Percentiles rank a stretch among this genome's conserved stretches.
These are phyloP conservation scores for Diaporthe aspalathi DNA, from an alignment of 2,329 filamentous ascomycete genomes.

Conservation along the genomic window DNA sequence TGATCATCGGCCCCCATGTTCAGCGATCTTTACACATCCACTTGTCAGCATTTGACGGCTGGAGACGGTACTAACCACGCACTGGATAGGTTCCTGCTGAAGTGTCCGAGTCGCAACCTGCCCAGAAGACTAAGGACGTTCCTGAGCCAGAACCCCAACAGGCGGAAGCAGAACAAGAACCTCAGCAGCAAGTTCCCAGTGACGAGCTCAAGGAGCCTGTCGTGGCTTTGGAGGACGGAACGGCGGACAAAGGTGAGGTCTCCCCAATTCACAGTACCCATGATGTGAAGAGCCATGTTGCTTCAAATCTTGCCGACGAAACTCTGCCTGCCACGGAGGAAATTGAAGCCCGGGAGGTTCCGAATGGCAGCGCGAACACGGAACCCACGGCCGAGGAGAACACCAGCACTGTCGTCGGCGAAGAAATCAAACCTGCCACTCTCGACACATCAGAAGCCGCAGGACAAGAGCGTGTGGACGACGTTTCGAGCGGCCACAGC, in stretches of 20 bases:
- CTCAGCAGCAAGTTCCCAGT: not conserved
- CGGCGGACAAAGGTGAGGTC: slow-evolving; percentile 38
- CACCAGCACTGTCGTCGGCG: not conserved
- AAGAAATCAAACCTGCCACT: slow-evolving; percentile 11
- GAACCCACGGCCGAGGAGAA: not conserved
- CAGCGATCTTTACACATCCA: not conserved
- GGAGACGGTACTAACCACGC: not conserved
- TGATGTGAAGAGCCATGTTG: slow-evolving; percentile 38
- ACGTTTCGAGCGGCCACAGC: not conserved
- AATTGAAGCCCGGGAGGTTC: slow-evolving; percentile 21
- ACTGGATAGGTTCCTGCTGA: slow-evolving; percentile 1
- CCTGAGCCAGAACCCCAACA: slow-evolving; percentile 9
- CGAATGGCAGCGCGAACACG: slow-evolving; percentile 27
- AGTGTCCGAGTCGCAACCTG: slow-evolving; percentile 4
- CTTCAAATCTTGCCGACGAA: slow-evolving; percentile 39
- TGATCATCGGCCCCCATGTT: not conserved
- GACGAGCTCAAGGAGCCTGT: slow-evolving; percentile 21
- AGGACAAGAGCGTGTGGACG: not conserved
- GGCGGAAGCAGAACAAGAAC: not conserved
- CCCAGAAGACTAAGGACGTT: not conserved
- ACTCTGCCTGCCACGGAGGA: slow-evolving; percentile 24
- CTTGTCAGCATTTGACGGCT: too few species aligned
- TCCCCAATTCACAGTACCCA: slow-evolving; percentile 36
- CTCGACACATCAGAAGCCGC: not conserved
- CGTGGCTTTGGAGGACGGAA: slow-evolving; percentile 11